Base-by-base conservation (phyloP, 345 rosid species). In the Lepidium sativum region DNA sequence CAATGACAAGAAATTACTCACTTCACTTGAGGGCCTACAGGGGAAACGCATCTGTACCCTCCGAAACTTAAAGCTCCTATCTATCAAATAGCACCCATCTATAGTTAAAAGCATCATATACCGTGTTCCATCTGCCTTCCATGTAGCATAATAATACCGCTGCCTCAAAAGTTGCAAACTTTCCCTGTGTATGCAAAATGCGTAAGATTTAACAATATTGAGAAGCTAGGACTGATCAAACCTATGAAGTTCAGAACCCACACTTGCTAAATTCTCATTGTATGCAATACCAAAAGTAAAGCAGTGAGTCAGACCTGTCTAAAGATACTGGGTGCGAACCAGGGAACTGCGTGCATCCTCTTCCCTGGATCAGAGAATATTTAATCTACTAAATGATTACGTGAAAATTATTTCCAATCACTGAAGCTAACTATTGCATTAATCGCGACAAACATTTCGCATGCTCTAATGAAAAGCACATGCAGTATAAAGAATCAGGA, bases 71-170 rank as follows among this genome's bases (percentile, higher is more conserved):
- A 94, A 94, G 71, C 75, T 79, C 69, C 99, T 79, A 80, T 90
- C 99, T 54, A 94, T 74, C 44, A 95, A 74, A 70, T 88, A 95
- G 60, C 99, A 95, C 6, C 99, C 99, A 83, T 91, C 97, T 62
- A 79, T 42, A 53, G 84, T 88, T 70, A 91, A 79, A 21, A 95
- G 83, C 99, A 95, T 86, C 97, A 95, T 85, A 74, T 95, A 95
- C 48, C 99, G 84, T 16, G 96, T 95, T 69, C 97, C 99, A 80
- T 95, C 99, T 50, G 99, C 99, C 72, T 95, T 95, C 99, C 99
- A 94, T n/a, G 99, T 91, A 52, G 91, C 99, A 75, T 88, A 91
- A 75, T 94, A 94, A 54, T 94, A 94, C 1, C 95, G 87, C 70
- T 88, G 96, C 74, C 96, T 88, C 68, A 95, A 74, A 17, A 88